Conservation (phyloP, 768 basidiomycete genomes). For the Rhodotorula sphaerocarpa region DNA sequence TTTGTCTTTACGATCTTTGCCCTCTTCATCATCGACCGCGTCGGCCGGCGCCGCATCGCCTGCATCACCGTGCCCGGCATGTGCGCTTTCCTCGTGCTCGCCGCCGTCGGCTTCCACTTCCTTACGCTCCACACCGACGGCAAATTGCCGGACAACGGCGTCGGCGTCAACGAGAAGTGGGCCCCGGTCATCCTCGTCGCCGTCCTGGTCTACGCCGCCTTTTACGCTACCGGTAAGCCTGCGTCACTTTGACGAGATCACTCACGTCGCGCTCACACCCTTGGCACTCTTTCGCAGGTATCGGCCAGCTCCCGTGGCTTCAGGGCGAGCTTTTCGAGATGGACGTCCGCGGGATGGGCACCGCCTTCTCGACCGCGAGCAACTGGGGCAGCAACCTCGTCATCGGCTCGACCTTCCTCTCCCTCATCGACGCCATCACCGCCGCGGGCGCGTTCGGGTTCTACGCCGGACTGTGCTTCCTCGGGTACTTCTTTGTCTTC, state of each 20-base stretch:
- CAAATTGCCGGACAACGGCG: conserved; percentile 54
- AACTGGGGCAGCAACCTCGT: conserved; percentile 68
- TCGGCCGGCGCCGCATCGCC: conserved; percentile 65
- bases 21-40: conserved; percentile 57
- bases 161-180: conserved; percentile 55
- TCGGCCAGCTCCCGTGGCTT: conserved; percentile 58
- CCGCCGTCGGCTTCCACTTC: conserved; percentile 39
- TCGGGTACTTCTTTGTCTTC: conserved; percentile 56
- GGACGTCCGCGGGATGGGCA: conserved; percentile 65
- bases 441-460: conserved; percentile 38
- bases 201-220: conserved; percentile 77
- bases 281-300: no score
- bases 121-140: conserved; percentile 59
- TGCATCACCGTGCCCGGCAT: conserved; percentile 64
- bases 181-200: conserved; percentile 54
- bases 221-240: conserved; percentile 54
- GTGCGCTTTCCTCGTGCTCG: conserved; percentile 56
- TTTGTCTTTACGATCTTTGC: conserved; percentile 70
- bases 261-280: no score
- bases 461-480: conserved; percentile 36
- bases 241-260: no score
- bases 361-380: conserved; percentile 63
- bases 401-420: conserved; percentile 70
- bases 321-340: conserved; percentile 75
- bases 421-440: conserved; percentile 54